Evolutionary conservation across 495 filamentous ascomycete species (phyloP), one percentile per base, ranked within the genome.

Genomic region (Hypoxylon trugodes): DNA sequence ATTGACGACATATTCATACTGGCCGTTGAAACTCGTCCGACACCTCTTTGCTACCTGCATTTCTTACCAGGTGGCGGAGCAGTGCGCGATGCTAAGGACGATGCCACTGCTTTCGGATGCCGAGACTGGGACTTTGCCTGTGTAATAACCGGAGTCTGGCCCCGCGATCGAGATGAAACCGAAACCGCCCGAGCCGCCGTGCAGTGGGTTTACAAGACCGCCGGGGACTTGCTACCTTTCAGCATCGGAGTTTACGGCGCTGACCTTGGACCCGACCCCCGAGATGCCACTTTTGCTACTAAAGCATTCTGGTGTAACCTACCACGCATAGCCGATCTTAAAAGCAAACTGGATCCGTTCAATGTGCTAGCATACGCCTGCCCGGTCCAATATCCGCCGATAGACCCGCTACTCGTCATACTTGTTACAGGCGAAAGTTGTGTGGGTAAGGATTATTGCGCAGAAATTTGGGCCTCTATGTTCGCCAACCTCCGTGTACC

Each of bases 111-210:
- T 60, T 89, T 88, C 54, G 85, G 86, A 48, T 87, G 80, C 75
- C 80, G 85, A 76, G 77, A 84, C 70, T 89, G 85, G 85, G 77
- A 82, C 45, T 88, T 82, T 77, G 85, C 86, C 52, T 87, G 85
- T 54, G 82, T 87, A 18, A 57, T 89, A 50, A 87, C 86, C n/a
- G 84, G 84, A 35, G 80, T 87, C 66, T 89, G 86, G 86, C 69
- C 73, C 18, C 80, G 84, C 48, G 75, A 84, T 12, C 72, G 85
- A 74, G 83, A 87, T 73, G 76, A 73, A 50, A 79, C 77, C n/a
- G 73, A 78, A 61, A 46, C 65, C 12, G 74, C 81, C 66, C 76
- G 32, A 68, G 68, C 73, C 46, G 74, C 74, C 42, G 69, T 83
- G 26, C 58, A 43, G 26, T 89, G 86, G 86, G 86, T 88, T 41